Evolutionary conservation across 176 grass and related monocot genomes (phyloP).

Genomic region (Hyparrhenia diplandra): DNA sequence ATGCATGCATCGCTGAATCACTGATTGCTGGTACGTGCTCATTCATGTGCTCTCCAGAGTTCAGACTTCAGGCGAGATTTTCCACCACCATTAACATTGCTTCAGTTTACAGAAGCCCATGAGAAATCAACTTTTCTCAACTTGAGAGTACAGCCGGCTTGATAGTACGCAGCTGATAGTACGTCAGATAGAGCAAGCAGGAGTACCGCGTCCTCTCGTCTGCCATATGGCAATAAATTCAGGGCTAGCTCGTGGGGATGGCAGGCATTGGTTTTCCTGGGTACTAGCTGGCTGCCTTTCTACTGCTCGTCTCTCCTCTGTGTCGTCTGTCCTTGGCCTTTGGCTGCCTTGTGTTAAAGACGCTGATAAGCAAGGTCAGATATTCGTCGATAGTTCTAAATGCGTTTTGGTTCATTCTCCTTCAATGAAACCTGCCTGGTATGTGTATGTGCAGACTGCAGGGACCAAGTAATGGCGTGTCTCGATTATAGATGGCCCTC

Average conservation of each 20-base stretch:
- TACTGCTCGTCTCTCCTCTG: slow-evolving; percentile 18
- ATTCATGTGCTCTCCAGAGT: background rate
- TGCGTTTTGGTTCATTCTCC: background rate
- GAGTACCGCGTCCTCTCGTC: background rate
- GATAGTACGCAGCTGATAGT: no score
- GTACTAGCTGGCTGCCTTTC: background rate
- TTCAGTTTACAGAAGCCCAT: background rate
- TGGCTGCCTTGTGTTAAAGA: slow-evolving; percentile 7
- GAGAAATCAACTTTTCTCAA: slow-evolving; percentile 6
- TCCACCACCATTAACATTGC: background rate
- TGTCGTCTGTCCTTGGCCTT: slow-evolving; percentile 32
- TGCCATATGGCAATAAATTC: slow-evolving; percentile 23
- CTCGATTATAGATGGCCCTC: no score
- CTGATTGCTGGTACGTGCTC: background rate
- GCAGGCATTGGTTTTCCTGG: slow-evolving; percentile 43
- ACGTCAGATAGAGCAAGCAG: no score
- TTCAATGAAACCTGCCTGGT: background rate
- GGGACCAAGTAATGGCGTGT: no score
- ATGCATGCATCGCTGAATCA: slow-evolving; percentile 15
- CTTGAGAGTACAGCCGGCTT: background rate
- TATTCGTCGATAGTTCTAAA: background rate
- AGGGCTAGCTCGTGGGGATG: slow-evolving; percentile 25
- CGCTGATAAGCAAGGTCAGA: background rate
- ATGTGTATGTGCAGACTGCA: background rate
- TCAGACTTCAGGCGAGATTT: background rate